phyloP scores from a whole-genome alignment of 768 basidiomycete genomes.

The Galerina marginata region DNA sequence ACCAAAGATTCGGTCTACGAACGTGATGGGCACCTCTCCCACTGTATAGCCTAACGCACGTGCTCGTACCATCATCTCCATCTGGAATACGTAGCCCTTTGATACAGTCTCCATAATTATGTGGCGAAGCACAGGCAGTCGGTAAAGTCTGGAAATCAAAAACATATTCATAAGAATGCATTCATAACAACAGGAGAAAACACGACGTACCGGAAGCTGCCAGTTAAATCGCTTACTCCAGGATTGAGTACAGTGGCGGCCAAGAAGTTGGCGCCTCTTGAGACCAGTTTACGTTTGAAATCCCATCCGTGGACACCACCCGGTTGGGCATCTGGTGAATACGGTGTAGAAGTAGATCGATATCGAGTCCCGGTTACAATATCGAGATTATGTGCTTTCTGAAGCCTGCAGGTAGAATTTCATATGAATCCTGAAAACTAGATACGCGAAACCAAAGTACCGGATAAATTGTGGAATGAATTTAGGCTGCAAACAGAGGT shows the following conservation, averaged over 20 bases:
- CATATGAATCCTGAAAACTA: neutral
- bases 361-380: constrained; percentile 95
- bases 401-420: constrained; percentile 55
- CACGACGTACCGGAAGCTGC: constrained; percentile 77
- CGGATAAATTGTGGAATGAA: constrained; percentile 93
- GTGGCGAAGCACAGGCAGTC: constrained; percentile 73
- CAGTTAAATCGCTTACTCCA: constrained; percentile 89
- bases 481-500: constrained; percentile 66
- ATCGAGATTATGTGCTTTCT: constrained; percentile 86
- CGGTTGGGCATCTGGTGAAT: constrained; percentile 61
- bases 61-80: constrained; percentile 97
- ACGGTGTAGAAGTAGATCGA: constrained; percentile 63
- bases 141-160: constrained; percentile 63
- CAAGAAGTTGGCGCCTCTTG: constrained; percentile 88
- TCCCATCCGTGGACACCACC: constrained; percentile 96
- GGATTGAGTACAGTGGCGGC: constrained; percentile 86
- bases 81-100: constrained; percentile 95
- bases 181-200: neutral
- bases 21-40: constrained; percentile 93
- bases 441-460: constrained; percentile 39
- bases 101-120: constrained; percentile 87
- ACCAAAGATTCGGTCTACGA: constrained; percentile 92
- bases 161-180: constrained; percentile 1
- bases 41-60: constrained; percentile 82
- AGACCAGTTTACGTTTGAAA: constrained; percentile 85